Evolutionary conservation across 768 basidiomycete genomes (phyloP).

Genomic region (Amylocystis lapponica): DNA sequence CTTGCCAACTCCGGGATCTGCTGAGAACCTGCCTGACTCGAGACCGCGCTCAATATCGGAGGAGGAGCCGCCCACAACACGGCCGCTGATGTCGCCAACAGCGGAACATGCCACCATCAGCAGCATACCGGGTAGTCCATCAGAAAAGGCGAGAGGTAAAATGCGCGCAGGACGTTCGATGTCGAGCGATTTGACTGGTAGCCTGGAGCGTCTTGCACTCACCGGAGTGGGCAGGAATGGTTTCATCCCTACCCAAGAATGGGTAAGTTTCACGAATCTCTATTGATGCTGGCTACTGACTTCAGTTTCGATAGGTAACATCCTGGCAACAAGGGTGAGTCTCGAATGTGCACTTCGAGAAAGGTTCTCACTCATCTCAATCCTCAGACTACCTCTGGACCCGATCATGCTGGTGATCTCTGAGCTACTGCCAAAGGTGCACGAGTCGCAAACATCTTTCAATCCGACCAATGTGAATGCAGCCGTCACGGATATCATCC

Average conservation of each 20-base stretch:
- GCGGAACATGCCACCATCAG: constrained; percentile 27
- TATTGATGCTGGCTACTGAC: constrained; percentile 1
- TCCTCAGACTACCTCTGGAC: constrained; percentile 76
- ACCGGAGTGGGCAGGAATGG: constrained; percentile 80
- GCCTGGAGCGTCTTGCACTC: constrained; percentile 60
- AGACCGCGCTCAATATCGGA: constrained; percentile 11
- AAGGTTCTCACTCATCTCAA: not conserved
- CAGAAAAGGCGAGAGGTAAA: constrained; percentile 92
- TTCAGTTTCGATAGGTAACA: constrained; percentile 47
- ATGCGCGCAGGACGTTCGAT: constrained; percentile 71
- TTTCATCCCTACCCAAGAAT: constrained; percentile 94
- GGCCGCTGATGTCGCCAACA: constrained; percentile 39
- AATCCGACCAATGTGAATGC: constrained; percentile 58
- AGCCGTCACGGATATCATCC: constrained; percentile 70
- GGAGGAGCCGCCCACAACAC: constrained; percentile 28
- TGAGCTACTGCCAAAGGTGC: constrained; percentile 81
- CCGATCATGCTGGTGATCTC: constrained; percentile 83
- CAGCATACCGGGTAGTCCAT: constrained; percentile 32
- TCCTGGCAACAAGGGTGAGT: constrained; percentile 95
- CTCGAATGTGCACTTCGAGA: not conserved
- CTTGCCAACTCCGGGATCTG: constrained; percentile 19
- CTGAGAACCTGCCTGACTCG: constrained; percentile 14
- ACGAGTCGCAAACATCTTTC: constrained; percentile 68
- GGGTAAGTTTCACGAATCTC: constrained; percentile 47
- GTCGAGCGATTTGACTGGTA: constrained; percentile 43